A percentile compares a stretch with the other conserved stretches of the same genome.
These are phyloP conservation scores for Diutina neorugosa DNA, from an alignment of 1,139 yeast genomes.

Conservation along the genomic window DNA sequence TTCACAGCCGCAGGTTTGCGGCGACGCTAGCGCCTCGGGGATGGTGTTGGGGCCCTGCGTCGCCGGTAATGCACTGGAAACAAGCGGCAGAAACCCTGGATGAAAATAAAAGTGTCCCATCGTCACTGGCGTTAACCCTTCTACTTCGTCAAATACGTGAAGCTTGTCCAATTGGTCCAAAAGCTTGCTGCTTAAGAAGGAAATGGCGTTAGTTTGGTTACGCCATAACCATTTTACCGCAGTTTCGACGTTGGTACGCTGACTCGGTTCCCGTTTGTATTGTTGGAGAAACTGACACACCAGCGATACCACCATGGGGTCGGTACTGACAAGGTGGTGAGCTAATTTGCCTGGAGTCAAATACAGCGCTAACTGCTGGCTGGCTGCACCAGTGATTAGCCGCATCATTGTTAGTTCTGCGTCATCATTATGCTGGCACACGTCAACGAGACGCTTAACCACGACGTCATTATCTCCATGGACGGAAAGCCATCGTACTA, in stretches of 20 bases:
- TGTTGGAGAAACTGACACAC: neutral
- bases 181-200: neutral
- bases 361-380: neutral
- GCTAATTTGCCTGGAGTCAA: neutral
- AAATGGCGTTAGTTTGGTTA: neutral
- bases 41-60: neutral
- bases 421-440: neutral
- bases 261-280: neutral
- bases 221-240: neutral
- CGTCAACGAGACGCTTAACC: neutral
- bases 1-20: neutral
- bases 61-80: neutral
- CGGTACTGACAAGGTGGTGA: neutral
- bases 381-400: neutral
- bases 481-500: neutral
- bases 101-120: neutral
- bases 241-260: neutral
- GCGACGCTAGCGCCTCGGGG: neutral
- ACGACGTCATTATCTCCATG: neutral
- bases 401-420: neutral
- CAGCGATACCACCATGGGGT: neutral
- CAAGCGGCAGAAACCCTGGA: neutral
- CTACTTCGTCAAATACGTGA: neutral
- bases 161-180: neutral
- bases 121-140: neutral